phyloP scores from a whole-genome alignment of 2,329 filamentous ascomycete species.

The Alternaria consortialis region DNA sequence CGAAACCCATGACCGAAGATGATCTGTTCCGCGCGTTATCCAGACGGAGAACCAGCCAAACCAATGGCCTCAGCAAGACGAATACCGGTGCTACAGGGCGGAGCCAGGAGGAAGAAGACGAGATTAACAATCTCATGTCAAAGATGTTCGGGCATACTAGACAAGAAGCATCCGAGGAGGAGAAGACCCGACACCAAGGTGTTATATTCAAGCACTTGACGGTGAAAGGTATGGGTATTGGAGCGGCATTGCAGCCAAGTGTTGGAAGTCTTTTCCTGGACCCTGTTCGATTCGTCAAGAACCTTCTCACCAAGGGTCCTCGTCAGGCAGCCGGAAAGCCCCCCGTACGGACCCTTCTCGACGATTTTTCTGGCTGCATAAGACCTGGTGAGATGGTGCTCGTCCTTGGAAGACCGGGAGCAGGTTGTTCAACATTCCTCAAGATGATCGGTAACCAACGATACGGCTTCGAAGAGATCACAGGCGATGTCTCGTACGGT shows the following conservation, averaged over 20 bases:
- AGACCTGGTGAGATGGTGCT: conserved; percentile 77
- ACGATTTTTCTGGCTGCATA: conserved; percentile 72
- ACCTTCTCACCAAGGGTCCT: conserved; percentile 57
- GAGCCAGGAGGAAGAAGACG: conserved; percentile 55
- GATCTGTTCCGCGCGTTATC: conserved; percentile 62
- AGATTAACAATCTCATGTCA: conserved; percentile 71
- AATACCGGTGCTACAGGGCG: conserved; percentile 36
- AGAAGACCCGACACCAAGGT: conserved; percentile 74
- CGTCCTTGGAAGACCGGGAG: conserved; percentile 71
- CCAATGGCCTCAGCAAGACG: conserved; percentile 30
- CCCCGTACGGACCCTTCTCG: conserved; percentile 70
- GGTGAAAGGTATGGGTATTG: conserved; percentile 68
- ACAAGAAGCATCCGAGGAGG: conserved; percentile 72
- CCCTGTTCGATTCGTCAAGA: conserved; percentile 63
- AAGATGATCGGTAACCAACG: conserved; percentile 74
- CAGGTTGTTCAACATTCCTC: conserved; percentile 75
- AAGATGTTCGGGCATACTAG: conserved; percentile 74
- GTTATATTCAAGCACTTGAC: conserved; percentile 72
- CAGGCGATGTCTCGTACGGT: conserved; percentile 65
- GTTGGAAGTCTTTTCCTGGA: conserved; percentile 69
- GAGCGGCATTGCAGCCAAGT: conserved; percentile 69
- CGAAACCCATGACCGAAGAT: conserved; percentile 58
- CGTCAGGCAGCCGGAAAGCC: conserved; percentile 57
- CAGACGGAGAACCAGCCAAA: conserved; percentile 56
- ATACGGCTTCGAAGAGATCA: conserved; percentile 65